A percentile compares a stretch with the other conserved stretches of the same genome.
phyloP scores from a whole-genome alignment of 2,329 filamentous ascomycete genomes.

The Fusarium algeriense region DNA sequence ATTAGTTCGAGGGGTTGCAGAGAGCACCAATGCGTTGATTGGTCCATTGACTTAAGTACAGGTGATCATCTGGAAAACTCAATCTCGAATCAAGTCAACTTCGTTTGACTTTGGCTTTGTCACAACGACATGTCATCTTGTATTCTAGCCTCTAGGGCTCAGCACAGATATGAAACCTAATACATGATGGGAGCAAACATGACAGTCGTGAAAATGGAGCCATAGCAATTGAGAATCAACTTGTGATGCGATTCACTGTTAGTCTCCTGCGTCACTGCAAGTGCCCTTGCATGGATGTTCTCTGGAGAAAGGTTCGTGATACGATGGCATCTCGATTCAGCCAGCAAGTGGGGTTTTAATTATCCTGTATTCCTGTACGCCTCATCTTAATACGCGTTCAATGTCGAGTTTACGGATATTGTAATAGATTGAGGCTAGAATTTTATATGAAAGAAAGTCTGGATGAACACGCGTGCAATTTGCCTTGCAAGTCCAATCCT shows the following conservation, averaged over 20 bases:
- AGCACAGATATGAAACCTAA: slow-evolving; percentile 1
- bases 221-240: slow-evolving; percentile 17
- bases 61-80: slow-evolving; percentile 2
- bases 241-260: slow-evolving; percentile 12
- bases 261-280: slow-evolving; percentile 22
- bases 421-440: not conserved
- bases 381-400: slow-evolving; percentile 21
- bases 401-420: not conserved
- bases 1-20: slow-evolving; percentile 2
- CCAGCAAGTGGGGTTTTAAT: slow-evolving; percentile 2
- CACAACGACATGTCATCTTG: not conserved
- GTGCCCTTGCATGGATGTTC: slow-evolving; percentile 28
- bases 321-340: slow-evolving; percentile 29
- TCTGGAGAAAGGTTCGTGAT: slow-evolving; percentile 14
- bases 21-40: slow-evolving; percentile 16
- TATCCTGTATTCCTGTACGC: not conserved
- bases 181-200: slow-evolving; percentile 16
- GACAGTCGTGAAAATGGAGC: slow-evolving; percentile 34
- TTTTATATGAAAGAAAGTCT: slow-evolving; percentile 17
- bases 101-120: not conserved
- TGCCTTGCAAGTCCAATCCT: slow-evolving; percentile 15
- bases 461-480: slow-evolving; percentile 35
- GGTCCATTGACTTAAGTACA: slow-evolving; percentile 1
- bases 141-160: not conserved
- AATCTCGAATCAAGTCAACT: not conserved